These are phyloP conservation scores for Seiridium unicorne DNA, from an alignment of 2,329 filamentous ascomycete genomes.

Conservation along the genomic window DNA sequence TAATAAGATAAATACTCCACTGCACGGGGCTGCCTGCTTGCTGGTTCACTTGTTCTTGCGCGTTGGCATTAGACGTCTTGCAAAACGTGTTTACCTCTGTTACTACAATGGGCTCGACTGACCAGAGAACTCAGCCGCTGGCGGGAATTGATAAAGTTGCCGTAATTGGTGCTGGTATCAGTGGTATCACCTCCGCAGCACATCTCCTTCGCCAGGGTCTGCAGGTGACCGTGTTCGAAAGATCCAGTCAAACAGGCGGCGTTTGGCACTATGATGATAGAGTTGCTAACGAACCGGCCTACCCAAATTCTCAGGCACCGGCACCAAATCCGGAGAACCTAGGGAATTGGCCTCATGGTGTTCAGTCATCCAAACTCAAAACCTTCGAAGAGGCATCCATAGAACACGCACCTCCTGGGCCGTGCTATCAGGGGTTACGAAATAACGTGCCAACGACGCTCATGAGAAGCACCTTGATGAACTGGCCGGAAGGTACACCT, in stretches of 20 bases:
- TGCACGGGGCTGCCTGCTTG: no score
- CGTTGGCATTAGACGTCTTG: no score
- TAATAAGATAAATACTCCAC: no score
- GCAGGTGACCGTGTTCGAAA: conserved; percentile 62
- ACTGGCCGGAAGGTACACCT: conserved; percentile 59
- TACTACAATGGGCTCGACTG: conserved; percentile 16
- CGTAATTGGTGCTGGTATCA: conserved; percentile 64
- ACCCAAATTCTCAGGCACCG: conserved; percentile 23
- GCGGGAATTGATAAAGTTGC: conserved; percentile 41
- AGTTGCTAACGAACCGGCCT: conserved; percentile 35
- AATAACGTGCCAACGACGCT: conserved; percentile 72
- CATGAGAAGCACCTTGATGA: conserved; percentile 38
- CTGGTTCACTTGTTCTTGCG: no score
- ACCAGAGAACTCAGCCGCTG: conserved; percentile 5
- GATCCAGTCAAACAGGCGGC: conserved; percentile 57
- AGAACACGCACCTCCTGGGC: conserved; percentile 45
- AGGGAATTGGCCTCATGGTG: conserved; percentile 8
- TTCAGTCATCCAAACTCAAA: conserved; percentile 3
- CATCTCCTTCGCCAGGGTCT: conserved; percentile 59
- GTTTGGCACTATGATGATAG: conserved; percentile 64
- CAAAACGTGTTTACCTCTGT: neutral
- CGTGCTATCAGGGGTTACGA: conserved; percentile 60
- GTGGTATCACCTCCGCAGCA: conserved; percentile 62
- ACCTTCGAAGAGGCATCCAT: conserved; percentile 26
- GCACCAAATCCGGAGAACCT: conserved; percentile 10